phyloP scores from a whole-genome alignment of 139 green algal genomes.

The Chlamydomonas eustigma region DNA sequence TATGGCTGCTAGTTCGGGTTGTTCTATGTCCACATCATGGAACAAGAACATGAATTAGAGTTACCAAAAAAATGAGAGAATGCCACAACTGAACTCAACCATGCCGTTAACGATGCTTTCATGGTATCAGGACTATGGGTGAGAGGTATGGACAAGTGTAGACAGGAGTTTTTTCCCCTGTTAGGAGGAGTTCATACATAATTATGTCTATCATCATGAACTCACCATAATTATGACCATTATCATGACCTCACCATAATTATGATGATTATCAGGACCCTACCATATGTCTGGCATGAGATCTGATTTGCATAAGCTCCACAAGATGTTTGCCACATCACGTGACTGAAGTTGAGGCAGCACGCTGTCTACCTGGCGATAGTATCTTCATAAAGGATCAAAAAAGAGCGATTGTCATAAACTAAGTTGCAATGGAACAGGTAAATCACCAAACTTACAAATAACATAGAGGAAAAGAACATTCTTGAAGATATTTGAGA shows the following conservation, averaged over 20 bases:
- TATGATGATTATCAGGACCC: no score
- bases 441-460: background rate
- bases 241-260: no score
- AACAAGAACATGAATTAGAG: no score
- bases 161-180: background rate
- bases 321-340: constrained; percentile 35
- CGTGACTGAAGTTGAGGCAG: background rate
- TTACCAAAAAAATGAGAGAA: no score
- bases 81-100: no score
- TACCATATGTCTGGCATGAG: constrained; percentile 42
- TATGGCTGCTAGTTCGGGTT: no score
- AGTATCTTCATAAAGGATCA: no score
- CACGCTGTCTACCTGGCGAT: background rate
- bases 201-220: no score
- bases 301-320: constrained; percentile 26
- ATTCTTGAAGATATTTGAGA: background rate
- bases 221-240: no score
- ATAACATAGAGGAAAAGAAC: background rate
- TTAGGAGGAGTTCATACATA: constrained; percentile 8
- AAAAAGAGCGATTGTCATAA: background rate
- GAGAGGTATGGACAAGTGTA: background rate
- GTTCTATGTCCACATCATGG: no score
- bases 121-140: no score
- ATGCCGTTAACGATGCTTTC: no score
- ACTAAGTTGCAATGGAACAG: background rate